Evolutionary conservation across 2,329 filamentous ascomycete genomes (phyloP).

Genomic region (Penicillium sp.): DNA sequence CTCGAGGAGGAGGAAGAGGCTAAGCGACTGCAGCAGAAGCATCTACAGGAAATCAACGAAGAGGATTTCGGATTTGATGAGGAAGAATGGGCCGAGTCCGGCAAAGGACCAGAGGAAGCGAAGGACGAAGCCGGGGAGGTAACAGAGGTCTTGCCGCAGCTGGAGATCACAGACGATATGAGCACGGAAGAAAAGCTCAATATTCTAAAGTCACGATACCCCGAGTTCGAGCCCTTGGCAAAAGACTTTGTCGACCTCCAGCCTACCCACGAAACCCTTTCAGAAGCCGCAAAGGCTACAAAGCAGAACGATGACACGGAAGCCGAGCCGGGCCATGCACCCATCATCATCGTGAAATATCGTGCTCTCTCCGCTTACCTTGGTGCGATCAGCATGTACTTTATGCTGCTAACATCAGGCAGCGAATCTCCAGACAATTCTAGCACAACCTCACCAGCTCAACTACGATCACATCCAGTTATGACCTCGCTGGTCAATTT

Average conservation of each 20-base stretch:
- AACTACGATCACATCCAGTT: slow-evolving; percentile 85
- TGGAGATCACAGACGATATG: slow-evolving; percentile 83
- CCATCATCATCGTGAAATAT: slow-evolving; percentile 72
- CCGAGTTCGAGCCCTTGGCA: slow-evolving; percentile 86
- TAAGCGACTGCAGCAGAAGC: slow-evolving; percentile 85
- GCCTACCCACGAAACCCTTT: slow-evolving; percentile 62
- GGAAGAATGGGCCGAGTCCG: slow-evolving; percentile 75
- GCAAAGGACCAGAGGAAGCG: slow-evolving; percentile 51
- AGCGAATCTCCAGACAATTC: slow-evolving; percentile 60
- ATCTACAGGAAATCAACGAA: slow-evolving; percentile 84
- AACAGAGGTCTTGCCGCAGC: slow-evolving; percentile 82
- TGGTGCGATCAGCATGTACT: slow-evolving; percentile 88
- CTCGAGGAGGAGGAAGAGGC: slow-evolving; percentile 92
- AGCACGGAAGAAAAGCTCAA: slow-evolving; percentile 72
- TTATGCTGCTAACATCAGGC: slow-evolving; percentile 85
- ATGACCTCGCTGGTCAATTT: slow-evolving; percentile 85
- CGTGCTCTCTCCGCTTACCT: slow-evolving; percentile 85
- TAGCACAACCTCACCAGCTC: slow-evolving; percentile 72
- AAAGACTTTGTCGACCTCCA: slow-evolving; percentile 79
- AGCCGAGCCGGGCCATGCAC: slow-evolving; percentile 48
- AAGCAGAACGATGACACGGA: slow-evolving; percentile 44
- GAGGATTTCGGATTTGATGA: slow-evolving; percentile 94
- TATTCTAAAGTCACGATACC: slow-evolving; percentile 80
- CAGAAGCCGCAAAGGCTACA: slow-evolving; percentile 62
- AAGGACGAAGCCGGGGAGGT: slow-evolving; percentile 63